phyloP scores from a whole-genome alignment of 2,329 filamentous ascomycete species.

The Fusarium sp. region DNA sequence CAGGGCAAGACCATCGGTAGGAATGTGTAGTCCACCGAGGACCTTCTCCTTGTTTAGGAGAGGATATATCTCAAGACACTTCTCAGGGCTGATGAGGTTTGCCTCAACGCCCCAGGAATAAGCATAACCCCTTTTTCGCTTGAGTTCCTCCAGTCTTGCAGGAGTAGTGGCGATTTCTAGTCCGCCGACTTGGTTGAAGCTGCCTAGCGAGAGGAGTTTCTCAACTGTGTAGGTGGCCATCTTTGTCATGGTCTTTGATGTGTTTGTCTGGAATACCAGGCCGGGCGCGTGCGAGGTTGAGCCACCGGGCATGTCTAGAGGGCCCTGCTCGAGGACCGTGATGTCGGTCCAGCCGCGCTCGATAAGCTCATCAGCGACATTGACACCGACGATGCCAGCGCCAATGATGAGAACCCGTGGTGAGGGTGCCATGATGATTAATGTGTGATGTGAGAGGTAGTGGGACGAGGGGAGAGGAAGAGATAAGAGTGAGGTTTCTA shows the following conservation, averaged over 20 bases:
- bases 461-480: conserved; percentile 1
- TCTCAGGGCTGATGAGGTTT: conserved; percentile 62
- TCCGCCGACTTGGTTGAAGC: conserved; percentile 74
- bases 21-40: conserved; percentile 70
- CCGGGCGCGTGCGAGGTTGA: conserved; percentile 75
- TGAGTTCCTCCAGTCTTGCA: conserved; percentile 69
- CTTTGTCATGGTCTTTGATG: conserved; percentile 67
- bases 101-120: conserved; percentile 71
- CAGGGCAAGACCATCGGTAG: conserved; percentile 70
- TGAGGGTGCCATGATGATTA: conserved; percentile 36
- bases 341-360: conserved; percentile 72
- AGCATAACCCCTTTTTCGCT: conserved; percentile 72
- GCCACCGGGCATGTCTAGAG: conserved; percentile 71
- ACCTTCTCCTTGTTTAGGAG: conserved; percentile 65
- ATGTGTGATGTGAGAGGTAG: conserved; percentile 3
- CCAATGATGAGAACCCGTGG: conserved; percentile 70
- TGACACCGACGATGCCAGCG: conserved; percentile 73
- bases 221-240: conserved; percentile 73
- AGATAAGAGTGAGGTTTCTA: conserved; percentile 4
- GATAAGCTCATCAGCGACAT: conserved; percentile 73
- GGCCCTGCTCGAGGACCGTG: conserved; percentile 74
- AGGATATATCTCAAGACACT: conserved; percentile 67
- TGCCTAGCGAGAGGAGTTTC: conserved; percentile 68
- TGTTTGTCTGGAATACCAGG: conserved; percentile 73
- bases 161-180: conserved; percentile 72